These are phyloP conservation scores for Euphorbia corollata DNA, from an alignment of 441 rosid species.

Conservation along the genomic window DNA sequence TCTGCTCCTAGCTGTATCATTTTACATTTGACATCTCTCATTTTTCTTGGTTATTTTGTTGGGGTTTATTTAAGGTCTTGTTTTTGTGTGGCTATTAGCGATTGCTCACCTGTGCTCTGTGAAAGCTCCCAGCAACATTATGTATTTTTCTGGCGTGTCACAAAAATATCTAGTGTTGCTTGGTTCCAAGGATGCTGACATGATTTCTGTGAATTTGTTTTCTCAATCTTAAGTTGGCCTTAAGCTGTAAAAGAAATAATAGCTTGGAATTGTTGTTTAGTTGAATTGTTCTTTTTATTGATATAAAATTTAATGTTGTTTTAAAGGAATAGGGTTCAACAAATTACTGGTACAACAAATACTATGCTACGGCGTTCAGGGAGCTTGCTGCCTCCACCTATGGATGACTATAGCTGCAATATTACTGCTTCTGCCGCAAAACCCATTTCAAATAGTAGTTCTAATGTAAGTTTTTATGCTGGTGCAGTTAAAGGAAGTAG, in stretches of 20 bases:
- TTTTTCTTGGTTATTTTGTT: not conserved
- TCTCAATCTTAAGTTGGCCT: not conserved
- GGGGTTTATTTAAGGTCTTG: not conserved
- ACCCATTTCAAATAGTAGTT: conserved; percentile 34
- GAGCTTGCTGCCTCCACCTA: conserved; percentile 51
- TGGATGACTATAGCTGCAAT: conserved; percentile 41
- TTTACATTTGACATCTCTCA: not conserved
- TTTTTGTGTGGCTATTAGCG: not conserved
- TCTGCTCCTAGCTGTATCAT: no score
- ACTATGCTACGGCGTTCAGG: conserved; percentile 44
- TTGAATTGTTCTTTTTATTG: not conserved
- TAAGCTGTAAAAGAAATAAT: not conserved
- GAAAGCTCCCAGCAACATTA: not conserved
- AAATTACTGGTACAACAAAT: conserved; percentile 48
- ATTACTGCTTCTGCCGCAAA: conserved; percentile 37
- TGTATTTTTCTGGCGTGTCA: no score
- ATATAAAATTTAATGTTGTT: conserved; percentile 25
- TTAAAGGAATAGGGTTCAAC: conserved; percentile 54
- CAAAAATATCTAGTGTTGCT: not conserved
- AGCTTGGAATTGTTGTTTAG: not conserved
- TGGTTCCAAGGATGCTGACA: not conserved
- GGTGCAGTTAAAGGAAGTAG: not conserved
- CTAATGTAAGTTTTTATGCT: conserved; percentile 38
- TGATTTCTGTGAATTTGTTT: not conserved
- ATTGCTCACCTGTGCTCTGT: not conserved